A percentile compares a stretch with the other conserved stretches of the same genome.
phyloP scores from a whole-genome alignment of 495 filamentous ascomycete species.

The Evernia prunastri region DNA sequence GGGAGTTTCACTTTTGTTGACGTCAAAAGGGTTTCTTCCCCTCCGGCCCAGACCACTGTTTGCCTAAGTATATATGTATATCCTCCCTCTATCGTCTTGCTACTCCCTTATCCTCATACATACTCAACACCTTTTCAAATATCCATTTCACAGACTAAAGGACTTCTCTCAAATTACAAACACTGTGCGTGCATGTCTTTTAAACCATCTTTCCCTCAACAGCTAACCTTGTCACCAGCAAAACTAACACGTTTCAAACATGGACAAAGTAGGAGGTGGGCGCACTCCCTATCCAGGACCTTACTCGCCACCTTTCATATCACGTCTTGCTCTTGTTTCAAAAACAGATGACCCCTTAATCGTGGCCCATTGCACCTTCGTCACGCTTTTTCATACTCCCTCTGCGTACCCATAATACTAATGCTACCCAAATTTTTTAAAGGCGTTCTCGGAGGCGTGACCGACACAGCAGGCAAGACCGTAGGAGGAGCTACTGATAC shows the following conservation, averaged over 20 bases:
- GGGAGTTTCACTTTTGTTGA: neutral
- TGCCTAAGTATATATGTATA: too few relatives aligned
- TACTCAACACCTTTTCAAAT: neutral
- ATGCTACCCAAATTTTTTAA: neutral
- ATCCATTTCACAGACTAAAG: neutral
- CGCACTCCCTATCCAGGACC: neutral
- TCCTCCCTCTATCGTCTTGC: neutral
- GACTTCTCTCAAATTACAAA: neutral
- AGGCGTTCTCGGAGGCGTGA: constrained; percentile 39
- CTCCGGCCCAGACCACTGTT: neutral
- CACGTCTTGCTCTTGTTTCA: neutral
- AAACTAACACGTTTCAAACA: neutral
- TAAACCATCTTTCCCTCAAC: neutral
- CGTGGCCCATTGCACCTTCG: neutral
- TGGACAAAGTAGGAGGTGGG: constrained; percentile 6
- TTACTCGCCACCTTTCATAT: neutral
- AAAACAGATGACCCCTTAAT: neutral
- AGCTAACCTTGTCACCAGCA: neutral
- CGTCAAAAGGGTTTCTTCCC: neutral
- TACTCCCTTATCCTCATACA: neutral
- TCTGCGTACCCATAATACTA: neutral
- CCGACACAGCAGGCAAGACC: constrained; percentile 52
- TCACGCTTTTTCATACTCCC: neutral
- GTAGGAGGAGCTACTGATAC: constrained; percentile 38
- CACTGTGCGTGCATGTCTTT: neutral